Percentiles rank a stretch among this genome's conserved stretches.
Evolutionary conservation across 2,329 filamentous ascomycete genomes (phyloP).

Genomic region (Penicillium corylophilum): DNA sequence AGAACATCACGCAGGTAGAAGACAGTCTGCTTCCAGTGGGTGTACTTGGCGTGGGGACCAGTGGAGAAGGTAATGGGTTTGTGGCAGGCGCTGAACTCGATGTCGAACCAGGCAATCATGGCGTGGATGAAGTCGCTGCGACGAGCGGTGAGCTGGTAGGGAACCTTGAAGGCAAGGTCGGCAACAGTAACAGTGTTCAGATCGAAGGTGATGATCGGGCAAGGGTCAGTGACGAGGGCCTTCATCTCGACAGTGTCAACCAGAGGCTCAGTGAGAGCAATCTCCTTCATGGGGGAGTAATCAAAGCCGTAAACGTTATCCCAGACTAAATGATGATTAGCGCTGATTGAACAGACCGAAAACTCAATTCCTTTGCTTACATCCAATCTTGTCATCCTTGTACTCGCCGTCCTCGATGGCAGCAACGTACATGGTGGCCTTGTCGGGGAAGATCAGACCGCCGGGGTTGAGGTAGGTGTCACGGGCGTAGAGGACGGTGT

Average conservation of each 20-base stretch:
- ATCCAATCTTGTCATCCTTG: conserved; percentile 99
- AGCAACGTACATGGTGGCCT: conserved; percentile 94
- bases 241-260: conserved; percentile 98
- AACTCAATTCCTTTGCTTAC: conserved; percentile 56
- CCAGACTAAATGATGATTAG: conserved; percentile 69
- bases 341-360: neutral
- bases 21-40: conserved; percentile 99
- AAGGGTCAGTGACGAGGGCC: conserved; percentile 91
- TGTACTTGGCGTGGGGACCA: conserved; percentile 97
- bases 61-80: conserved; percentile 97
- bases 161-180: conserved; percentile 79
- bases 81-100: conserved; percentile 97
- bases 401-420: conserved; percentile 99
- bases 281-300: conserved; percentile 89
- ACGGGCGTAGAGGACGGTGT: conserved; percentile 94
- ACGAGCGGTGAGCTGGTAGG: conserved; percentile 73
- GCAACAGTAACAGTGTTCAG: conserved; percentile 83
- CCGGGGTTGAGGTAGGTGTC: conserved; percentile 85
- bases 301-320: conserved; percentile 99
- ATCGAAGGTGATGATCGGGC: conserved; percentile 80
- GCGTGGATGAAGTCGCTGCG: conserved; percentile 96
- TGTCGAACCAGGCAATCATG: conserved; percentile 97
- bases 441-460: conserved; percentile 96
- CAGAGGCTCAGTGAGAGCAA: conserved; percentile 89
- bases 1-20: conserved; percentile 95